Evolutionary conservation across 305 asterid species (phyloP).

Genomic region (Fraxinus paxiana): DNA sequence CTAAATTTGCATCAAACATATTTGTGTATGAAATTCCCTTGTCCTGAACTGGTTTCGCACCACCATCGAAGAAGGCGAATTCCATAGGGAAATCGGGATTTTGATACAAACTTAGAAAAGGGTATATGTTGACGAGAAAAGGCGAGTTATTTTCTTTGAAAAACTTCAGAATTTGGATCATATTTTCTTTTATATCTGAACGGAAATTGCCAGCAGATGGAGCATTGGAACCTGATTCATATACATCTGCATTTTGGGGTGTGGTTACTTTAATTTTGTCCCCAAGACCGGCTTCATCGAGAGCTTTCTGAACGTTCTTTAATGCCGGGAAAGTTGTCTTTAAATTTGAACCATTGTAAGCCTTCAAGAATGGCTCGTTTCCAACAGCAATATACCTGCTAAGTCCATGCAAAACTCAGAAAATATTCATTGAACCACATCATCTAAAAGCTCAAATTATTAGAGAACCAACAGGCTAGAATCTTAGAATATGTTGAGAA

Average conservation of each 20-base stretch:
- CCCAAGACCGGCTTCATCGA: slow-evolving; percentile 49
- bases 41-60: slow-evolving; percentile 41
- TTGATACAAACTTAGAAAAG: slow-evolving; percentile 56
- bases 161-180: slow-evolving; percentile 44
- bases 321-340: slow-evolving; percentile 50
- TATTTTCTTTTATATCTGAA: slow-evolving; percentile 44
- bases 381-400: slow-evolving; percentile 64
- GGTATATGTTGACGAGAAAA: slow-evolving; percentile 68
- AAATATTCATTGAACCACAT: background rate
- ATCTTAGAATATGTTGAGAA: background rate
- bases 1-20: slow-evolving; percentile 68
- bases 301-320: slow-evolving; percentile 57
- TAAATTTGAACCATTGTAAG: slow-evolving; percentile 52
- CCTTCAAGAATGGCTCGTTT: slow-evolving; percentile 59
- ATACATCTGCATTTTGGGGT: slow-evolving; percentile 78
- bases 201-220: slow-evolving; percentile 69
- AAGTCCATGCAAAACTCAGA: background rate
- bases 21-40: slow-evolving; percentile 37
- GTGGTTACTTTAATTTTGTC: slow-evolving; percentile 58
- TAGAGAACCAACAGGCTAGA: background rate
- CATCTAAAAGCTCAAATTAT: background rate
- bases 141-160: slow-evolving; percentile 50
- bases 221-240: slow-evolving; percentile 36
- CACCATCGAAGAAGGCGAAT: slow-evolving; percentile 63
- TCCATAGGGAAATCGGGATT: slow-evolving; percentile 50